A percentile compares a stretch with the other conserved stretches of the same genome.
These are phyloP conservation scores for Aspergillus ruber DNA, from an alignment of 2,329 filamentous ascomycete species.

Conservation along the genomic window DNA sequence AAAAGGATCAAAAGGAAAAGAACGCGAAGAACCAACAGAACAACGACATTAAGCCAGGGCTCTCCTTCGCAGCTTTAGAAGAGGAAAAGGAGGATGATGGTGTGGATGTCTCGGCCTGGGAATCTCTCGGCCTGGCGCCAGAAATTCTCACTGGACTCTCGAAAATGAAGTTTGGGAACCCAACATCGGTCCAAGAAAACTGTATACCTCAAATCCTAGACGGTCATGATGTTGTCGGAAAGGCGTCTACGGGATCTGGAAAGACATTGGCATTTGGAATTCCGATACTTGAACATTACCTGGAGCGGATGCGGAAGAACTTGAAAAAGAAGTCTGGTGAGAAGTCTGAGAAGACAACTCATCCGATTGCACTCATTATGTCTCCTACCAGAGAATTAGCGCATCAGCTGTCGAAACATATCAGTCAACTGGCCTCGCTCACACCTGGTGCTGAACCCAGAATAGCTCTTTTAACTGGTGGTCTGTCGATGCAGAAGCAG, in stretches of 20 bases:
- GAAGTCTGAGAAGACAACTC: slow-evolving; percentile 19
- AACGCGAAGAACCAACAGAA: slow-evolving; percentile 29
- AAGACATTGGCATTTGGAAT: slow-evolving; percentile 95
- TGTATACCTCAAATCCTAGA: slow-evolving; percentile 75
- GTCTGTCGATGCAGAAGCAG: slow-evolving; percentile 90
- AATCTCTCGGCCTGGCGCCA: slow-evolving; percentile 64
- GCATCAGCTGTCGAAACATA: slow-evolving; percentile 80
- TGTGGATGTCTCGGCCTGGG: slow-evolving; percentile 72
- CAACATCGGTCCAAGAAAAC: slow-evolving; percentile 72
- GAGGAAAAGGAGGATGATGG: slow-evolving; percentile 49
- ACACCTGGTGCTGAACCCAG: slow-evolving; percentile 54
- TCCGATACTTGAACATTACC: slow-evolving; percentile 79
- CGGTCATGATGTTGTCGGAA: slow-evolving; percentile 88
- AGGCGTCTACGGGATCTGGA: slow-evolving; percentile 91
- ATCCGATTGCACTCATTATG: slow-evolving; percentile 70
- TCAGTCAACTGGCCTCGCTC: slow-evolving; percentile 65
- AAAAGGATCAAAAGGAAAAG: slow-evolving; percentile 24
- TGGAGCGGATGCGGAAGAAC: slow-evolving; percentile 44
- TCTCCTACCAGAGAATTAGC: slow-evolving; percentile 91
- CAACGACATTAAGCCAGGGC: slow-evolving; percentile 22
- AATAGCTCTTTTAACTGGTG: slow-evolving; percentile 85
- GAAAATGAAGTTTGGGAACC: slow-evolving; percentile 70
- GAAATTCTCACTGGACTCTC: slow-evolving; percentile 67
- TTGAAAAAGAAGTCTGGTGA: slow-evolving; percentile 35
- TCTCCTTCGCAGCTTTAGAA: slow-evolving; percentile 34